Percentiles rank a stretch among this genome's conserved stretches.
Conservation (phyloP, 495 filamentous ascomycete species). For the Evernia prunastri region DNA sequence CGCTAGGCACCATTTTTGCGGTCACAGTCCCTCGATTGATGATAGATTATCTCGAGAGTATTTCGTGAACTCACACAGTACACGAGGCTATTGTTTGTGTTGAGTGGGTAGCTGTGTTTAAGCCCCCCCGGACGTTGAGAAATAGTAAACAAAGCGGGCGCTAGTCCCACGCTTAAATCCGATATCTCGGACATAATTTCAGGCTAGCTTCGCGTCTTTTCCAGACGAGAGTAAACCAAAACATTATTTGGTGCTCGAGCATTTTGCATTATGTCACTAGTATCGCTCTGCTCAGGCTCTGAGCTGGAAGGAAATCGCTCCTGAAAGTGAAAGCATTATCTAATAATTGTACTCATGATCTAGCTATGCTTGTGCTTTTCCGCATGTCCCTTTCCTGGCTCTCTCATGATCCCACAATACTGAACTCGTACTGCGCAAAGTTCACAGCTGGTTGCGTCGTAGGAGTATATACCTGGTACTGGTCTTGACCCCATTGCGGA, state of each 20-base stretch:
- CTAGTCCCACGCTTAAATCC: background rate
- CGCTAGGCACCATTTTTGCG: constrained; percentile 1
- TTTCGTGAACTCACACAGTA: background rate
- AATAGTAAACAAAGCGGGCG: background rate
- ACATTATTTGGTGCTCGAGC: background rate
- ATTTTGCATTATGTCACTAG: too few species aligned
- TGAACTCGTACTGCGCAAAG: constrained; percentile 27
- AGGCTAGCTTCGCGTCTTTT: too few species aligned
- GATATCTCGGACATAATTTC: background rate
- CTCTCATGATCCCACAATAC: constrained; percentile 14
- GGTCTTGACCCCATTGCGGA: constrained; percentile 62
- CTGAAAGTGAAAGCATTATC: background rate
- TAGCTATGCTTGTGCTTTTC: background rate
- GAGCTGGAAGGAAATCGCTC: too few species aligned
- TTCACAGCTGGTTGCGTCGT: constrained; percentile 24
- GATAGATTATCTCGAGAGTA: background rate
- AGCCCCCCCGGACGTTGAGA: background rate
- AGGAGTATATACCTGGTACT: constrained; percentile 29
- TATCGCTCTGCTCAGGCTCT: too few species aligned
- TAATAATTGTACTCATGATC: background rate
- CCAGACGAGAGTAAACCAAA: too few species aligned
- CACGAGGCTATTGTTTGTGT: background rate
- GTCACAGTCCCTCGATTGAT: background rate
- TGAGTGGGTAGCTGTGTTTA: background rate
- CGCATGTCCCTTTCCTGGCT: background rate